Evolutionary conservation across 1,284 basidiomycete species (phyloP).

Genomic region (Puccinia horiana): DNA sequence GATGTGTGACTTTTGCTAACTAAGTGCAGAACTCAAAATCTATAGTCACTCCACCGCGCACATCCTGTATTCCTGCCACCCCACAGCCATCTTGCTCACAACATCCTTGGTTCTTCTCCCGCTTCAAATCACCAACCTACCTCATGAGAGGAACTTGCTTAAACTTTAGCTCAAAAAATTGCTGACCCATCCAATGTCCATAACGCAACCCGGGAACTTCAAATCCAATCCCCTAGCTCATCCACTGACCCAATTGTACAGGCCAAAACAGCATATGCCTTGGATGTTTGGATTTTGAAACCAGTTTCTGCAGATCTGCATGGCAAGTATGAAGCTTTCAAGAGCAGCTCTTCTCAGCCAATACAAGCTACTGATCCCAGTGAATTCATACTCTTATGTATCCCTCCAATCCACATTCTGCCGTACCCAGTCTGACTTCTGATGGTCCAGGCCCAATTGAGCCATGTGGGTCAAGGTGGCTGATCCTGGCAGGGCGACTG

Average conservation of each 20-base stretch:
- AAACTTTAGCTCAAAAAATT: not conserved
- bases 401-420: constrained; percentile 7
- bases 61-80: constrained; percentile 62
- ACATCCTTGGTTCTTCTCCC: constrained; percentile 88
- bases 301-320: too few species aligned
- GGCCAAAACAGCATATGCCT: too few species aligned
- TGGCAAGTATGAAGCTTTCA: too few species aligned
- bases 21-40: not conserved
- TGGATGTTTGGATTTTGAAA: too few species aligned
- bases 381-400: not conserved
- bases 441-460: constrained; percentile 21
- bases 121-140: too few species aligned
- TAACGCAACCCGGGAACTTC: not conserved
- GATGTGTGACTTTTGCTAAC: constrained; percentile 48
- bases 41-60: constrained; percentile 39
- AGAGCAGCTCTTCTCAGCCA: constrained; percentile 35
- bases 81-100: constrained; percentile 68
- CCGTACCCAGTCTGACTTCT: not conserved
- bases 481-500: too few species aligned
- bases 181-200: not conserved
- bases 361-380: constrained; percentile 11
- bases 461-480: constrained; percentile 31
- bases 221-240: not conserved
- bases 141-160: not conserved
- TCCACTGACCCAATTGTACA: not conserved